Conservation (phyloP, 2,329 filamentous ascomycete species). For the Fusarium sp. region DNA sequence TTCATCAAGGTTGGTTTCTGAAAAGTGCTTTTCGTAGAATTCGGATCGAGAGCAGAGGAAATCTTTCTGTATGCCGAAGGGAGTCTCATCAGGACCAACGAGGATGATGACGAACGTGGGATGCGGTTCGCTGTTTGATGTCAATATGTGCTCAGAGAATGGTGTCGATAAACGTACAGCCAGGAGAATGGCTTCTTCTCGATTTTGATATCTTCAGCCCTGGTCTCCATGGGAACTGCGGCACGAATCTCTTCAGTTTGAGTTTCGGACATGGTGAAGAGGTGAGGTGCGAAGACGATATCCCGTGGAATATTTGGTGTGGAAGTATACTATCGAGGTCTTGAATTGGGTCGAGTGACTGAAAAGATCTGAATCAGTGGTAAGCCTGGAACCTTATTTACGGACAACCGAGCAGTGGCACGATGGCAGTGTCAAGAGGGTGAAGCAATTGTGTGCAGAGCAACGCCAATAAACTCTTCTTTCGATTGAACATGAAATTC, state of each 20-base stretch:
- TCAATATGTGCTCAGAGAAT: conserved; percentile 8
- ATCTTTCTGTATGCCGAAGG: conserved; percentile 68
- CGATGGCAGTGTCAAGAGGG: not conserved
- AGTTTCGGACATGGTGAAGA: conserved; percentile 27
- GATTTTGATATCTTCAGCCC: conserved; percentile 9
- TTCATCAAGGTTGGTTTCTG: conserved; percentile 45
- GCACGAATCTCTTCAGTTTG: conserved; percentile 16
- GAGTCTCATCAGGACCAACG: conserved; percentile 60
- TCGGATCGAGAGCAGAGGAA: conserved; percentile 63
- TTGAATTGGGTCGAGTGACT: not conserved
- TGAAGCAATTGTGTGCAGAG: not conserved
- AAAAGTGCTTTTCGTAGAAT: conserved; percentile 59
- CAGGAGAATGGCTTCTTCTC: conserved; percentile 49
- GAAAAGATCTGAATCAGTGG: not conserved
- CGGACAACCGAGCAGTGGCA: not conserved
- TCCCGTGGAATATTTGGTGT: not conserved
- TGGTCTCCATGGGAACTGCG: conserved; percentile 8
- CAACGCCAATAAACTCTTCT: not conserved
- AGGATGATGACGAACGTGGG: conserved; percentile 64
- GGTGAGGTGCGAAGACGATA: not conserved
- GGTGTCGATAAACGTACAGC: conserved; percentile 44
- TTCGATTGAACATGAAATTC: not conserved
- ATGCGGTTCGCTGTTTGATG: conserved; percentile 59
- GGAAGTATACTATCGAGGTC: not conserved
- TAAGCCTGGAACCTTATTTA: conserved; percentile 27